phyloP scores from a whole-genome alignment of 495 filamentous ascomycete species.

The Penicillium samsonianum region DNA sequence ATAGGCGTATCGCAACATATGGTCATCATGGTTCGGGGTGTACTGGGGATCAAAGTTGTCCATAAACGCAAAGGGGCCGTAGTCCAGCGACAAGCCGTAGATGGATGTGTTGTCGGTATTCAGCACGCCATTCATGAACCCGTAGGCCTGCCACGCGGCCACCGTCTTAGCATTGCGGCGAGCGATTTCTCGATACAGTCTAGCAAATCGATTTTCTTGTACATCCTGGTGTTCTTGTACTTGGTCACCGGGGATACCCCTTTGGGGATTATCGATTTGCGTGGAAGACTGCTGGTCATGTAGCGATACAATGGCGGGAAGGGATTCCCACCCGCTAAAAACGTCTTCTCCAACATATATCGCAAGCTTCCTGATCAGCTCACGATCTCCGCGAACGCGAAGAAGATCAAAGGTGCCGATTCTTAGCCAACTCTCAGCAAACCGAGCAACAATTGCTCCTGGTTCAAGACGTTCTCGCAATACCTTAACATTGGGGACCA shows the following conservation, averaged over 20 bases:
- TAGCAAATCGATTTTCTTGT: constrained; percentile 81
- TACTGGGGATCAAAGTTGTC: constrained; percentile 93
- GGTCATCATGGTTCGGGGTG: constrained; percentile 96
- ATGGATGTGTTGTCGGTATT: constrained; percentile 97
- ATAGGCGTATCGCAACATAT: constrained; percentile 83
- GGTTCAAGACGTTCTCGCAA: constrained; percentile 84
- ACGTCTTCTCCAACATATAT: constrained; percentile 85
- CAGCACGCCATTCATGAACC: constrained; percentile 96
- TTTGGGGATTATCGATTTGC: constrained; percentile 43
- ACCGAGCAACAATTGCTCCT: constrained; percentile 86
- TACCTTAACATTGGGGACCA: constrained; percentile 71
- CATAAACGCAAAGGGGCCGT: constrained; percentile 94
- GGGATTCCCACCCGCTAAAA: constrained; percentile 76
- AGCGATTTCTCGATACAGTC: constrained; percentile 84
- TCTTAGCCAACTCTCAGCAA: constrained; percentile 88
- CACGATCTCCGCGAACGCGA: constrained; percentile 76
- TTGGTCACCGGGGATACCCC: constrained; percentile 54
- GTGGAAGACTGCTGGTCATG: constrained; percentile 35
- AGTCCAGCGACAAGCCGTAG: constrained; percentile 86
- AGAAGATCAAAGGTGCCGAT: constrained; percentile 94
- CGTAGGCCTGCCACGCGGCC: constrained; percentile 94
- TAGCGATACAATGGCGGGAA: constrained; percentile 57
- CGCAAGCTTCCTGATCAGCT: constrained; percentile 67
- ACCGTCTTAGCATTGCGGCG: constrained; percentile 86
- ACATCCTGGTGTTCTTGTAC: constrained; percentile 63